Conservation (phyloP, 805 yeast species). For the Saturnispora besseyi region DNA sequence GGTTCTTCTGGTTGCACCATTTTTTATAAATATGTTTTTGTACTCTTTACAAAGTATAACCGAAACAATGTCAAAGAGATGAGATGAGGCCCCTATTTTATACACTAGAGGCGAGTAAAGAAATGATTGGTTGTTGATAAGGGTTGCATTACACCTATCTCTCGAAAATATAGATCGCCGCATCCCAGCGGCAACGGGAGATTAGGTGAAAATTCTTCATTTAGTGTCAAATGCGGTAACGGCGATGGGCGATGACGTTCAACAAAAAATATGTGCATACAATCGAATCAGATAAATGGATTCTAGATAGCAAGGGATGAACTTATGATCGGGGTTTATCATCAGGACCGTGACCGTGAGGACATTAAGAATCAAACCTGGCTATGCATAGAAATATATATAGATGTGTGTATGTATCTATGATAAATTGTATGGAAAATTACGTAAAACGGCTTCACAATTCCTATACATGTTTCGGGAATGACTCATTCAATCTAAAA, state of each 20-base stretch:
- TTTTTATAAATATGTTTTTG: slow-evolving; percentile 13
- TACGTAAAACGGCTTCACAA: no score
- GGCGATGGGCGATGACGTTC: not conserved
- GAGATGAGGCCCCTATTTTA: not conserved
- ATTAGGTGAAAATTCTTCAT: not conserved
- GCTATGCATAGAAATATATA: no score
- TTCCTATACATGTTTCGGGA: no score
- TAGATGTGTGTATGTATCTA: no score
- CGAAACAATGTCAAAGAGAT: not conserved
- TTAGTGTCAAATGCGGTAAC: not conserved
- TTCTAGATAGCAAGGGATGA: no score
- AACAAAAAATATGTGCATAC: no score
- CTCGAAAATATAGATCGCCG: not conserved
- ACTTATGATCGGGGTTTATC: no score
- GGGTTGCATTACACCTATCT: not conserved
- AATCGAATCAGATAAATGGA: no score
- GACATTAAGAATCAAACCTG: no score
- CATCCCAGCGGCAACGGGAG: not conserved
- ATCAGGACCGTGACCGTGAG: no score
- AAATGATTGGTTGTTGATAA: slow-evolving; percentile 1
- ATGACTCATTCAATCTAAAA: not conserved
- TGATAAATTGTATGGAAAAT: no score
- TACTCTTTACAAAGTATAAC: not conserved
- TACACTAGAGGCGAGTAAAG: not conserved
- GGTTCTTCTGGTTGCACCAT: slow-evolving; percentile 90